Evolutionary conservation across 495 filamentous ascomycete genomes (phyloP).

Genomic region (Podospora comata): DNA sequence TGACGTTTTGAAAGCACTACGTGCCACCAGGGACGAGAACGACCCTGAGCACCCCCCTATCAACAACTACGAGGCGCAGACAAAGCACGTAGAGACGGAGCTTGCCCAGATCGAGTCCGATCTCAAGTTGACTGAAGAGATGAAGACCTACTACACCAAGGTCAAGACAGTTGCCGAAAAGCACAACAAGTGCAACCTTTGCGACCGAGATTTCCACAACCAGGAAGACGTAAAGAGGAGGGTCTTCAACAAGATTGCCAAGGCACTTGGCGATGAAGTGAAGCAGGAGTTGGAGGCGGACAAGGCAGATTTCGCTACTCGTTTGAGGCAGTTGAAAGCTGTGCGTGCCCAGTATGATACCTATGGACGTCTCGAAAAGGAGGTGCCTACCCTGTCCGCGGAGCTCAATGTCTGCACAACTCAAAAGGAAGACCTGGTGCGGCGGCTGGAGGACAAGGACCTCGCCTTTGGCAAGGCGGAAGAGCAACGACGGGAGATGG

Average conservation of each 20-base stretch:
- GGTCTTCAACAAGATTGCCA: constrained; percentile 60
- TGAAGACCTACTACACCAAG: constrained; percentile 61
- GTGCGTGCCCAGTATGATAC: constrained; percentile 68
- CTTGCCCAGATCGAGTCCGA: constrained; percentile 62
- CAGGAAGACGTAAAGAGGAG: constrained; percentile 52
- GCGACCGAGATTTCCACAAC: constrained; percentile 59
- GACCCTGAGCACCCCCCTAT: constrained; percentile 30
- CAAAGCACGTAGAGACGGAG: constrained; percentile 52
- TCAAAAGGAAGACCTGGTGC: constrained; percentile 58
- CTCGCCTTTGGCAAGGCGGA: constrained; percentile 59
- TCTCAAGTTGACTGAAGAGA: constrained; percentile 55
- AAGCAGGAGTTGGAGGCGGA: constrained; percentile 54
- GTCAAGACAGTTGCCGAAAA: constrained; percentile 58
- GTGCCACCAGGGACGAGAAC: constrained; percentile 31
- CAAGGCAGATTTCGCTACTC: constrained; percentile 49
- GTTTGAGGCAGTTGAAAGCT: constrained; percentile 54
- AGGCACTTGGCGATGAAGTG: constrained; percentile 53
- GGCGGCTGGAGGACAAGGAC: constrained; percentile 71
- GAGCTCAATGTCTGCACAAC: constrained; percentile 55
- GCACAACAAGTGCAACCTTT: constrained; percentile 68
- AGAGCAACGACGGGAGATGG: constrained; percentile 67
- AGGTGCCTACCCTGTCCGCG: constrained; percentile 65
- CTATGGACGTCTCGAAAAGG: constrained; percentile 63
- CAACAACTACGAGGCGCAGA: constrained; percentile 40
- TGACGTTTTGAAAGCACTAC: constrained; percentile 42